Evolutionary conservation across 345 rosid genomes (phyloP), one percentile per base, ranked within the genome.

Genomic region (Acer yangbiense): DNA sequence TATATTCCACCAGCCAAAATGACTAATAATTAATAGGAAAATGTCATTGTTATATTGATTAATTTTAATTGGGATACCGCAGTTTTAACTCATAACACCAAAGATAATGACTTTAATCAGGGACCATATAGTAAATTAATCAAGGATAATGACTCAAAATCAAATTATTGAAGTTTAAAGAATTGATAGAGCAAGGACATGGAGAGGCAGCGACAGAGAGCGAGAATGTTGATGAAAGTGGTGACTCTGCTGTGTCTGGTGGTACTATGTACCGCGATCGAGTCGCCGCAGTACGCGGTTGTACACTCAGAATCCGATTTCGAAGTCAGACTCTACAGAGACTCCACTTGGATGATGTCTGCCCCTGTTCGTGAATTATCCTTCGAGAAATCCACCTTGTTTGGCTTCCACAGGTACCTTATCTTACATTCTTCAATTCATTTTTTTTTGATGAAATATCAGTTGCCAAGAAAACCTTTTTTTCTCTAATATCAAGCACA

Each of bases 391-490:
- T 87, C 93, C 78, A 91, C 92, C 82, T 65, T 83, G 39, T 57
- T 73, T 58, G 96, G 96, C 74, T 90, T 91, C 71, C 90, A 90
- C 86, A 87, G 93, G 93, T 88, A 60, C 54, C 20, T 2, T n/a
- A 16, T 1, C 2, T 4, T 17, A 23, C 1, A 43, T 2, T 48
- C 14, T 13, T 41, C 8, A 41, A 5, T 50, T 13, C n/a, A 58
- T 20, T 58, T 58, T 20, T 58, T 58, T 20, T 52, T 35, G n/a
- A 12, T 43, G 71, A 43, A 68, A 12, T n/a, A 65, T n/a, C 7
- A 44, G 8, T 43, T 21, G 48, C 63, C 63, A 11, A 41, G 29
- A 65, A 23, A 50, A 35, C 60, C 41, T 21, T 13, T 52, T 25
- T 52, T 52, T 6, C 12, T 50, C 32, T 10, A 29, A 71, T 71